Conservation (phyloP, 106 monocot genomes). For the Dioscorea alata region DNA sequence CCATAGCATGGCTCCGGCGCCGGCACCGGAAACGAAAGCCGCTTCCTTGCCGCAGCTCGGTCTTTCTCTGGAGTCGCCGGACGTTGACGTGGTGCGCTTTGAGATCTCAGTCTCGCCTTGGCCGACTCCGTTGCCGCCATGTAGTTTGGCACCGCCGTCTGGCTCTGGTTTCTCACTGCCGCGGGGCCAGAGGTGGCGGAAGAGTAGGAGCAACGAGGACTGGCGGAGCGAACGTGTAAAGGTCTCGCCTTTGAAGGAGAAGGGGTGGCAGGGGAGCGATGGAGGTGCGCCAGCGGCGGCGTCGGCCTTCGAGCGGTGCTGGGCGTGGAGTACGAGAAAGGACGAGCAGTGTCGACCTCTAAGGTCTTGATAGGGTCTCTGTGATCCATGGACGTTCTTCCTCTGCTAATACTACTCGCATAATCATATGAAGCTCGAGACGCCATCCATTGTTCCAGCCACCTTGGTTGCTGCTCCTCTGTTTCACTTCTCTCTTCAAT, state of each 20-base stretch:
- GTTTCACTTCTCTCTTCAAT: slow-evolving; percentile 24
- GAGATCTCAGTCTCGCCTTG: slow-evolving; percentile 70
- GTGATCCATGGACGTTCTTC: slow-evolving; percentile 62
- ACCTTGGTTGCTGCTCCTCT: slow-evolving; percentile 33
- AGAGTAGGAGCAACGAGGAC: slow-evolving; percentile 44
- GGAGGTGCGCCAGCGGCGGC: slow-evolving; percentile 21
- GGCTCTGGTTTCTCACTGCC: not conserved
- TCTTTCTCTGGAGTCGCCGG: slow-evolving; percentile 76
- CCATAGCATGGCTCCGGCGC: slow-evolving; percentile 17
- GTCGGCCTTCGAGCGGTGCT: not conserved
- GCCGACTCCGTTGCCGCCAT: slow-evolving; percentile 98
- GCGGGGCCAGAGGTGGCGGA: not conserved
- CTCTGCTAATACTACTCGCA: slow-evolving; percentile 35
- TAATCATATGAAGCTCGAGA: slow-evolving; percentile 67
- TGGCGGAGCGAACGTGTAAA: slow-evolving; percentile 78
- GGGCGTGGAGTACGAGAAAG: slow-evolving; percentile 49
- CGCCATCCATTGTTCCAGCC: slow-evolving; percentile 80
- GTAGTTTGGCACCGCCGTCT: slow-evolving; percentile 62
- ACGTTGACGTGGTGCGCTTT: slow-evolving; percentile 90
- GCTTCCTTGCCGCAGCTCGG: slow-evolving; percentile 32
- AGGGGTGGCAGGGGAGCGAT: slow-evolving; percentile 56
- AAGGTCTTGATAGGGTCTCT: slow-evolving; percentile 80
- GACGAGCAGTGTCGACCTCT: slow-evolving; percentile 76
- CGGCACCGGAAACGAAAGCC: slow-evolving; percentile 71
- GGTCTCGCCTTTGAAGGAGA: slow-evolving; percentile 60